Percentiles rank a stretch among this genome's conserved stretches.
These are phyloP conservation scores for Pyricularia sp. DNA, from an alignment of 2,329 filamentous ascomycete genomes.

Conservation along the genomic window DNA sequence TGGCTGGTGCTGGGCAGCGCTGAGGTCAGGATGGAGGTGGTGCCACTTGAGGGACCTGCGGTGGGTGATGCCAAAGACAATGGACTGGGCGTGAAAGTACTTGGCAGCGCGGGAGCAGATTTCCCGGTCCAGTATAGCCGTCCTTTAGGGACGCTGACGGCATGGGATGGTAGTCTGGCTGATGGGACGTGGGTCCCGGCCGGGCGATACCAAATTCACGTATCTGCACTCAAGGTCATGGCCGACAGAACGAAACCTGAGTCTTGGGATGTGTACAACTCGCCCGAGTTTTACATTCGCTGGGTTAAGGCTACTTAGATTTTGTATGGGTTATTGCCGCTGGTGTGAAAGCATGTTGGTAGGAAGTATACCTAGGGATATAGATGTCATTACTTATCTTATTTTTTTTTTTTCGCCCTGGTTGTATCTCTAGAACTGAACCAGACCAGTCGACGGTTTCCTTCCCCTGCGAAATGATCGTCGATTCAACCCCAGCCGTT, in stretches of 20 bases:
- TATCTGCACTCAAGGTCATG: neutral
- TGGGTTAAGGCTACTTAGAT: neutral
- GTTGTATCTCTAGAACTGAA: too few species aligned
- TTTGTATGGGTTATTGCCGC: too few species aligned
- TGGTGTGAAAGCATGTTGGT: too few species aligned
- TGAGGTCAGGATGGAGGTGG: neutral
- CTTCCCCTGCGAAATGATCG: too few species aligned
- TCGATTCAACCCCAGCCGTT: neutral
- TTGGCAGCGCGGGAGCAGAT: neutral
- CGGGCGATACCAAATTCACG: neutral
- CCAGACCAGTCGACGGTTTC: too few species aligned
- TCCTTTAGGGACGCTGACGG: neutral
- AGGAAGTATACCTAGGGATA: too few species aligned
- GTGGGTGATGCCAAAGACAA: neutral
- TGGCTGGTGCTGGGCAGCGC: slow-evolving; percentile 1
- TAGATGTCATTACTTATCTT: too few species aligned
- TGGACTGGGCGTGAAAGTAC: neutral
- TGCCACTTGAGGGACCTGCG: neutral
- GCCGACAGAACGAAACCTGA: neutral
- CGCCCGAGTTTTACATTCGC: neutral
- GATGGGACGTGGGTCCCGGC: neutral
- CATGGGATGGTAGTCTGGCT: neutral
- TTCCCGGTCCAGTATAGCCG: neutral
- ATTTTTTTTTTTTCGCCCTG: too few species aligned
- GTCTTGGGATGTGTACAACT: neutral